A percentile compares a stretch with the other conserved stretches of the same genome.
These are phyloP conservation scores for Pestalotiopsis sp. DNA, from an alignment of 2,329 filamentous ascomycete genomes.

Conservation along the genomic window DNA sequence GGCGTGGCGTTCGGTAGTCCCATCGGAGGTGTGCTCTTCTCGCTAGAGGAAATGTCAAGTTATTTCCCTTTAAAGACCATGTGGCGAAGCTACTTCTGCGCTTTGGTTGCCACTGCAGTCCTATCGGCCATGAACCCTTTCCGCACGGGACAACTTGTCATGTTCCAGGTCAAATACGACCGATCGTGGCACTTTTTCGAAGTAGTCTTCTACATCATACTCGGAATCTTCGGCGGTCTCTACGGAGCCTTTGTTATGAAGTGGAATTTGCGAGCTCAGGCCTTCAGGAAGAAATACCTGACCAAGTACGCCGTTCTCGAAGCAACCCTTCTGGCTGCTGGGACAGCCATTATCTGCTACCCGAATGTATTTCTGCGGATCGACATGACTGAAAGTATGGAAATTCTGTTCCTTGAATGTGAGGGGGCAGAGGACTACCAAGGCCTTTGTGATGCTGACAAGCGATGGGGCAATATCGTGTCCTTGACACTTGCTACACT, in stretches of 20 bases:
- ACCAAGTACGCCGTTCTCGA: conserved; percentile 83
- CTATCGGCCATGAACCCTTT: conserved; percentile 97
- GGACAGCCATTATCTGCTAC: conserved; percentile 92
- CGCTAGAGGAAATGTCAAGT: conserved; percentile 95
- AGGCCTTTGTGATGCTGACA: conserved; percentile 79
- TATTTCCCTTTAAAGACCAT: conserved; percentile 97
- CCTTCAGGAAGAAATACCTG: conserved; percentile 93
- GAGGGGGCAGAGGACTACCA: conserved; percentile 87
- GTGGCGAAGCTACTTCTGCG: conserved; percentile 98
- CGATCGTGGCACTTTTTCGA: conserved; percentile 98
- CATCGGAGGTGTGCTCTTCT: conserved; percentile 95
- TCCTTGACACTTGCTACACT: conserved; percentile 80
- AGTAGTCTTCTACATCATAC: conserved; percentile 84
- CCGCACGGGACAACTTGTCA: conserved; percentile 93
- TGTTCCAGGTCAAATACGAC: conserved; percentile 98
- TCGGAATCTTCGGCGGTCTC: conserved; percentile 90
- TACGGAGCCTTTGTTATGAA: conserved; percentile 98
- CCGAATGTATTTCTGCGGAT: conserved; percentile 94
- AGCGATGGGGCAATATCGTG: conserved; percentile 76
- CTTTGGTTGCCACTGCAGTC: conserved; percentile 89
- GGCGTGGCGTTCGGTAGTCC: conserved; percentile 97
- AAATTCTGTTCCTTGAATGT: conserved; percentile 93
- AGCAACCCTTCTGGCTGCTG: conserved; percentile 78
- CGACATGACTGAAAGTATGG: conserved; percentile 99
- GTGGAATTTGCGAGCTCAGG: conserved; percentile 89